A percentile compares a stretch with the other conserved stretches of the same genome.
Conservation (phyloP, 495 filamentous ascomycete genomes). For the Aspergillus incahuasiensis region DNA sequence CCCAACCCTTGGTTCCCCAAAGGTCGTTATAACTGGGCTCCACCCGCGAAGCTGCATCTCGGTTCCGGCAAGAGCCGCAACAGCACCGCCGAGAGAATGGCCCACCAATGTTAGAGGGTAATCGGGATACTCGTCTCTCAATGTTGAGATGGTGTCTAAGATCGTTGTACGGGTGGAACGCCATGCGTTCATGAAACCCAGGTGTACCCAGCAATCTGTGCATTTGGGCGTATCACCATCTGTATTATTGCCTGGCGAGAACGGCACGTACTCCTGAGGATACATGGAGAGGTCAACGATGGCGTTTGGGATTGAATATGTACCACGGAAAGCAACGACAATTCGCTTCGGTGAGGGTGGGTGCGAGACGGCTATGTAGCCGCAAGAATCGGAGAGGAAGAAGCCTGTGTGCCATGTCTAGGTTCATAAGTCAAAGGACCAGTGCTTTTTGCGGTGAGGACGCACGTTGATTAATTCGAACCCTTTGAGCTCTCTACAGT, state of each 20-base stretch:
- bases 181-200: slow-evolving; percentile 86
- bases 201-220: slow-evolving; percentile 83
- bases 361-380: slow-evolving; percentile 86
- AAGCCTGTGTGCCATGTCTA: slow-evolving; percentile 88
- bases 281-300: slow-evolving; percentile 82
- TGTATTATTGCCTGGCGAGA: slow-evolving; percentile 43
- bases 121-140: slow-evolving; percentile 55
- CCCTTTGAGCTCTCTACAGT: slow-evolving; percentile 72
- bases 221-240: slow-evolving; percentile 41
- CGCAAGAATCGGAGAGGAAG: slow-evolving; percentile 84
- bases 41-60: slow-evolving; percentile 67
- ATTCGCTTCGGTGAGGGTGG: slow-evolving; percentile 55
- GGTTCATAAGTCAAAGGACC: neutral
- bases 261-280: slow-evolving; percentile 87
- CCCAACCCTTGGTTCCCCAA: slow-evolving; percentile 84
- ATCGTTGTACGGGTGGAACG: slow-evolving; percentile 60
- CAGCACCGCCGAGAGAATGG: slow-evolving; percentile 89
- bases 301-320: slow-evolving; percentile 87
- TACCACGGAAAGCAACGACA: slow-evolving; percentile 90
- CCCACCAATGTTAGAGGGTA: slow-evolving; percentile 77
- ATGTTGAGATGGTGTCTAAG: slow-evolving; percentile 51
- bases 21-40: slow-evolving; percentile 77
- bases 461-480: slow-evolving; percentile 69
- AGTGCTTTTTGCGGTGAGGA: neutral
- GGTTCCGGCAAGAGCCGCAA: slow-evolving; percentile 79